A percentile compares a stretch with the other conserved stretches of the same genome.
phyloP scores from a whole-genome alignment of 78 protist genomes.

The Planoprotostelium fungivorum region DNA sequence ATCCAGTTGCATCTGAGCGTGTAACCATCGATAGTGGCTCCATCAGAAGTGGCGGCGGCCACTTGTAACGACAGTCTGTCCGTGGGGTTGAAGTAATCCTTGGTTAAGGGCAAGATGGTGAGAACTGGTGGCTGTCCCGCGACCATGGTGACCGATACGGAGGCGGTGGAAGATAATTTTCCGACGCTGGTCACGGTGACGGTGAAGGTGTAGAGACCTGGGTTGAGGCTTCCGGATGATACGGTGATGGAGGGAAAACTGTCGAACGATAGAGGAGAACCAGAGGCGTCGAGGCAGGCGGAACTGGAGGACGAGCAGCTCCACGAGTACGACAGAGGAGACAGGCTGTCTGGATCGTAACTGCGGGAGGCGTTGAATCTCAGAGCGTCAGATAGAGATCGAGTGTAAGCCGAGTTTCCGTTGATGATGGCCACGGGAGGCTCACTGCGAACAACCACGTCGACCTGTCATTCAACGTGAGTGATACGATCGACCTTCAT shows the following conservation, averaged over 20 bases:
- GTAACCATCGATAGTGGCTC: background rate
- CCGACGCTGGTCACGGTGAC: background rate
- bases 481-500: background rate
- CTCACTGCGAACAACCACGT: background rate
- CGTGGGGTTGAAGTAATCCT: background rate
- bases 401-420: background rate
- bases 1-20: background rate
- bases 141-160: background rate
- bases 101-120: background rate
- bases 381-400: background rate
- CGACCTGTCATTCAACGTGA: background rate
- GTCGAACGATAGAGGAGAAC: background rate
- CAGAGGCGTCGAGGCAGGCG: background rate
- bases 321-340: background rate
- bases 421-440: background rate
- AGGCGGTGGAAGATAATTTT: background rate
- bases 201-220: background rate
- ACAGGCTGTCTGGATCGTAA: background rate
- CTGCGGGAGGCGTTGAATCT: background rate
- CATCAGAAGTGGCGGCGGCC: background rate
- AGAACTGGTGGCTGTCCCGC: background rate
- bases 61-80: background rate
- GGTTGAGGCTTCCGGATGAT: background rate
- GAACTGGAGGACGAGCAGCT: background rate
- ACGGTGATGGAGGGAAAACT: background rate